Evolutionary conservation across 2,329 filamentous ascomycete species (phyloP), one percentile per base, ranked within the genome.

Genomic region (Microdochium trichocladiopsis): DNA sequence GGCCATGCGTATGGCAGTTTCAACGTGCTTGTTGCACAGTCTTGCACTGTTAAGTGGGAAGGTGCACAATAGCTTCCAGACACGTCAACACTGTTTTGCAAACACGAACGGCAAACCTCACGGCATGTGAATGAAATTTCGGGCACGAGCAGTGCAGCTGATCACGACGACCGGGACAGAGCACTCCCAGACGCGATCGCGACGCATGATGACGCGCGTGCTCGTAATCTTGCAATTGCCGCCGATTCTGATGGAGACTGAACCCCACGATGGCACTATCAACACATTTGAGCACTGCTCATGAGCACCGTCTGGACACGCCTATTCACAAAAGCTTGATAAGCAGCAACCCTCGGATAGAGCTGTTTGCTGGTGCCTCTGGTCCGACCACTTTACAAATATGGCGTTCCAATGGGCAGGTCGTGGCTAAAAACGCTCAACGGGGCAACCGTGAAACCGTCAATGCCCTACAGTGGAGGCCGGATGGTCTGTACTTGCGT

Each of bases 331-430:
- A 75, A 33, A 72, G 76, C 48, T 78, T 87, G 50, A 75, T 93
- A 31, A 78, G 84, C 24, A 90, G 88, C 68, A 95, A 90, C 68
- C 90, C 92, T 16, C 87, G 85, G 9, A 88, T 95, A 73, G 90
- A 96, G 69, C 77, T 97, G 47, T 77, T 87, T n/a, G 85, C 86
- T 4, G 77, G 91, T 12, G 87, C 88, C 12, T 81, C 78, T n/a
- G 76, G 78, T 16, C 80, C 84, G 55, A 83, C 83, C 49, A 83
- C 84, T 49, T 73, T 96, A 18, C 78, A 87, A 58, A 83, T 96
- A 45, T 92, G 87, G 69, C 81, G 93, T 49, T 79, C 92, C 16
- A 89, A 87, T 55, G 87, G 86, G 1, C 90, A 96, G 58, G 60
- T 73, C 8, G 78, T 83, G 10, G 75, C 77, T 51, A 81, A 76